A percentile compares a stretch with the other conserved stretches of the same genome.
Evolutionary conservation across 331 rosid genomes (phyloP).

Genomic region (Rhamnella rubrinervis): DNA sequence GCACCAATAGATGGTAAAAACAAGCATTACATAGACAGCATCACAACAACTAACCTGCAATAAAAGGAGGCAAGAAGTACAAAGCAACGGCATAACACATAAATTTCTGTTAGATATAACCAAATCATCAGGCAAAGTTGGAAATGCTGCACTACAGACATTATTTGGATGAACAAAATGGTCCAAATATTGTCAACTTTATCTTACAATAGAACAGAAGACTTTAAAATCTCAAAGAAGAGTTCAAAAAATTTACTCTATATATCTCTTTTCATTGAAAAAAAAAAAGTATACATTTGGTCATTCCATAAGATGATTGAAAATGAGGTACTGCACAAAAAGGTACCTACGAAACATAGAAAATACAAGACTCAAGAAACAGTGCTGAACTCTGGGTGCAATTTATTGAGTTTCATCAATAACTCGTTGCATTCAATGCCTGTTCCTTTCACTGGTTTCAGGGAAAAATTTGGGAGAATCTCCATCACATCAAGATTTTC

Average conservation of each 20-base stretch:
- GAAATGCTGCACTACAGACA: slow-evolving; percentile 1
- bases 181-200: too few species aligned
- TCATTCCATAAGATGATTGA: too few species aligned
- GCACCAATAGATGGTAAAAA: too few species aligned
- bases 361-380: slow-evolving; percentile 9
- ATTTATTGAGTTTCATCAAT: slow-evolving; percentile 44
- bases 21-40: too few species aligned
- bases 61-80: not conserved
- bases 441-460: slow-evolving; percentile 35
- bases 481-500: slow-evolving; percentile 44
- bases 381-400: slow-evolving; percentile 38
- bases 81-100: not conserved
- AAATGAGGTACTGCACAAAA: not conserved
- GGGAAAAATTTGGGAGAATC: slow-evolving; percentile 58
- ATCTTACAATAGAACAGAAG: too few species aligned
- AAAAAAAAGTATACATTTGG: too few species aligned
- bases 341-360: not conserved
- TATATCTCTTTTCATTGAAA: too few species aligned
- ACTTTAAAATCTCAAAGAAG: too few species aligned
- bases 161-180: not conserved
- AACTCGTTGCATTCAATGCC: slow-evolving; percentile 48
- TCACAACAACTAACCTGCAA: too few species aligned
- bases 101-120: too few species aligned
- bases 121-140: not conserved
- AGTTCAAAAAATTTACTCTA: too few species aligned